Evolutionary conservation across 345 rosid genomes (phyloP).

Genomic region (Excoecaria agallocha): DNA sequence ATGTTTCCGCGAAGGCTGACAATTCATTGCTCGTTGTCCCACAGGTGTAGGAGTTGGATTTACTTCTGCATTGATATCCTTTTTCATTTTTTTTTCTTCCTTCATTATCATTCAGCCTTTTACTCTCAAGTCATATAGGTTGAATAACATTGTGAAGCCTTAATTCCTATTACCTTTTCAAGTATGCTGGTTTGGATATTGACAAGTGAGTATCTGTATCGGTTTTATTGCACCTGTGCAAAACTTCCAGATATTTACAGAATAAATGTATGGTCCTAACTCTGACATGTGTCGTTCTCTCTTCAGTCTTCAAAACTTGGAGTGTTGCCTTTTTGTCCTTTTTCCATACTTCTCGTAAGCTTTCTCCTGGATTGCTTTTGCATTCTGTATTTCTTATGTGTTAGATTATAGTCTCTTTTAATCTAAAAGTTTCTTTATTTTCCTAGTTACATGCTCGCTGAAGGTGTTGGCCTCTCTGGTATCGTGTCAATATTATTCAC

Average conservation of each 20-base stretch:
- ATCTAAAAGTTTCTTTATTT: conserved; percentile 16
- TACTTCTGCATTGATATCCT: conserved; percentile 96
- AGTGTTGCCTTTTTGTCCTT: conserved; percentile 95
- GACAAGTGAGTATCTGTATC: conserved; percentile 72
- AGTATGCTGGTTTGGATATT: conserved; percentile 96
- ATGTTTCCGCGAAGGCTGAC: conserved; percentile 17
- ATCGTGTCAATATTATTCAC: conserved; percentile 95
- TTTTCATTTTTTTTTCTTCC: conserved; percentile 21
- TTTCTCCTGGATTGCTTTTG: conserved; percentile 14
- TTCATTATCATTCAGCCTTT: not conserved
- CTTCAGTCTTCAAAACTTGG: conserved; percentile 93
- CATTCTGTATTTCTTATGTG: conserved; percentile 1
- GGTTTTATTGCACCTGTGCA: not conserved
- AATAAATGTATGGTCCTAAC: conserved; percentile 1
- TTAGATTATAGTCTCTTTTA: not conserved
- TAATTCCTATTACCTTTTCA: conserved; percentile 84
- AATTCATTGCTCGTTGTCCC: conserved; percentile 22
- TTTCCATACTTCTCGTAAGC: conserved; percentile 95
- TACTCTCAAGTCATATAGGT: conserved; percentile 11
- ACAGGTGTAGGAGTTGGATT: conserved; percentile 99
- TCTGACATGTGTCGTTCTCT: conserved; percentile 11
- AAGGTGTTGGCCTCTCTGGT: conserved; percentile 99
- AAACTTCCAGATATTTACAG: conserved; percentile 11
- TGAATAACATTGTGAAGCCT: conserved; percentile 46
- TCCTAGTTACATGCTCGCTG: conserved; percentile 95